Conservation (phyloP, 257 asterid species). For the Cinchona pubescens region DNA sequence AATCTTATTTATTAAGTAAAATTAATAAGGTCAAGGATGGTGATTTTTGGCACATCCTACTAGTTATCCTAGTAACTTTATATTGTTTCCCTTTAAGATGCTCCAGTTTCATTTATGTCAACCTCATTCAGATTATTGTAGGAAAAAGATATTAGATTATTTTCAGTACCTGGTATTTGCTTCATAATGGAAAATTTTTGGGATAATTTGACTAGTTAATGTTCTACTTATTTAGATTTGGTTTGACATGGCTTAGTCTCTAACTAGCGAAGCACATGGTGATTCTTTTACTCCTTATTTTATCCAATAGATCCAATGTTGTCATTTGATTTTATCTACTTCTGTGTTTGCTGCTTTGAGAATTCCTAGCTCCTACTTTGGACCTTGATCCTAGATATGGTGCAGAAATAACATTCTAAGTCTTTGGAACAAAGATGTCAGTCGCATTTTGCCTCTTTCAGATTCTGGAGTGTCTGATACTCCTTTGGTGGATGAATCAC, state of each 20-base stretch:
- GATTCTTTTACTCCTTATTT: not conserved
- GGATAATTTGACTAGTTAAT: not conserved
- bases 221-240: not conserved
- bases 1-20: not conserved
- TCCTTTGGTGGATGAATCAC: constrained; percentile 51
- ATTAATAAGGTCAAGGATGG: not conserved
- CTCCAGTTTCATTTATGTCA: not conserved
- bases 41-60: not conserved
- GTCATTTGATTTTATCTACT: not conserved
- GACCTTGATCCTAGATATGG: constrained; percentile 28
- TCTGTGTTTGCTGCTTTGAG: not conserved
- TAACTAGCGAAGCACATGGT: too few relatives aligned
- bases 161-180: not conserved
- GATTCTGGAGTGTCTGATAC: too few relatives aligned
- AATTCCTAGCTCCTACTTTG: constrained; percentile 8
- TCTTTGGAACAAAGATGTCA: constrained; percentile 94
- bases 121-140: not conserved
- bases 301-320: not conserved
- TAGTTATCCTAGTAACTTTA: too few relatives aligned
- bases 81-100: not conserved
- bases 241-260: not conserved
- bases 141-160: not conserved
- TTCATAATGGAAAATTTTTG: not conserved
- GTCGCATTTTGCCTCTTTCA: too few relatives aligned
- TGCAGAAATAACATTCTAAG: constrained; percentile 82